Evolutionary conservation across 164 flowering plant species (phyloP), one percentile per base, ranked within the genome.

Genomic region (Vitis riparia): DNA sequence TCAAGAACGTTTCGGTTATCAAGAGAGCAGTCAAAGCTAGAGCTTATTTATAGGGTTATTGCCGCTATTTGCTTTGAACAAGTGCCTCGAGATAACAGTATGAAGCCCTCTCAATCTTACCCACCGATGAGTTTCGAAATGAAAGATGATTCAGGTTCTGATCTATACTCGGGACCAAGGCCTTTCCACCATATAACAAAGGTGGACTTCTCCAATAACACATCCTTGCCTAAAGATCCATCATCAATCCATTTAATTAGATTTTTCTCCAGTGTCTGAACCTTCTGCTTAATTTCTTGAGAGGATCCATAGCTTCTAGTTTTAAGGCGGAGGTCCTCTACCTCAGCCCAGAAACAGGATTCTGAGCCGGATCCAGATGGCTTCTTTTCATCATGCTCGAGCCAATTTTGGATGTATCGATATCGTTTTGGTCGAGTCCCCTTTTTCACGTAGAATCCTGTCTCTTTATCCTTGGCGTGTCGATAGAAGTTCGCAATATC

Each of bases 351-450:
- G 19, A 19, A 19, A 19, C 19, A 19, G 19, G 19, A 86, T 65
- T 86, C 93, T 0, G 75, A 76, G 71, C 64, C 60, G 16, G 73
- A 44, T 1, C 76, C 83, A 0, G 65, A 65, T 1, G 37, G 9
- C 76, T 59, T 61, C 51, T 56, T 69, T 5, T 68, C 17, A 0
- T 61, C 72, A 65, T 86, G 86, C 76, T 87, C 93, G 1, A 63
- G 79, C 97, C 93, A 89, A 74, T 73, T 82, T 72, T 91, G 94
- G 0, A 88, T 75, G 74, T 59, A 88, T 72, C 68, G 83, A 63
- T 90, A 93, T n/a, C 97, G 87, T 62, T 32, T 79, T 1, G 97
- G 97, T 79, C 97, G 37, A 32, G 6, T 81, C 15, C 83, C 90
- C 53, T 72, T 77, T 1, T 1, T 16, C 87, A 84, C 32, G 72